Evolutionary conservation across 345 rosid genomes (phyloP), one percentile per base, ranked within the genome.

Genomic region (Gossypium thurberi): DNA sequence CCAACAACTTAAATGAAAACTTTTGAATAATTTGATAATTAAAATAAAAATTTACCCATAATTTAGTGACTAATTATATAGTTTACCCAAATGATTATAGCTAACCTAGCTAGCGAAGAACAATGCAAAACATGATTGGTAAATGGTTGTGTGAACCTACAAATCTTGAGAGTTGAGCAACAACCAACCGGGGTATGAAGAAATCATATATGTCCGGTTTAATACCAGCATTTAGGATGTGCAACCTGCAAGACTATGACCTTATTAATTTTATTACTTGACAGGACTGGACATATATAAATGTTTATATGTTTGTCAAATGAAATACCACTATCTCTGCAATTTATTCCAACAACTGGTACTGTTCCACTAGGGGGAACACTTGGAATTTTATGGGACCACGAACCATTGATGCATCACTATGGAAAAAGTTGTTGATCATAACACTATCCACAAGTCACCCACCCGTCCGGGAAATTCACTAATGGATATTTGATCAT

Each of bases 301-400:
- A 50, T 50, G 4, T 12, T 46, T 11, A 14, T 47, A 66, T 47
- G 70, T 33, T 33, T 33, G 40, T 66, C 42, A 23, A 47, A 47
- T 12, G 70, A 47, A 47, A 66, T 23, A 66, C 13, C 37, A 47
- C 56, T n/a, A 12, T 6, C 23, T 66, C 17, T 10, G 50, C 28
- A 43, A 18, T 65, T 66, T 66, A 47, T 46, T 47, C 56, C 71
- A 67, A 69, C 72, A 52, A 52, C 48, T 33, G 61, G 72, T 25
- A n/a, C 1, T 40, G 2, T 47, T 52, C 60, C 72, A 69, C 61
- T 17, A n/a, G 6, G 61, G 59, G 70, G 46, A 52, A 51, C 59
- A 33, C 18, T n/a, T 15, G 2, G 47, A 37, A 69, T 52, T 69
- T 69, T 52, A 11, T 0, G 72, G 72, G 72, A 69, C 72, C 59